Base-by-base conservation (phyloP, 1,284 basidiomycete genomes). In the Trametes versicolor region DNA sequence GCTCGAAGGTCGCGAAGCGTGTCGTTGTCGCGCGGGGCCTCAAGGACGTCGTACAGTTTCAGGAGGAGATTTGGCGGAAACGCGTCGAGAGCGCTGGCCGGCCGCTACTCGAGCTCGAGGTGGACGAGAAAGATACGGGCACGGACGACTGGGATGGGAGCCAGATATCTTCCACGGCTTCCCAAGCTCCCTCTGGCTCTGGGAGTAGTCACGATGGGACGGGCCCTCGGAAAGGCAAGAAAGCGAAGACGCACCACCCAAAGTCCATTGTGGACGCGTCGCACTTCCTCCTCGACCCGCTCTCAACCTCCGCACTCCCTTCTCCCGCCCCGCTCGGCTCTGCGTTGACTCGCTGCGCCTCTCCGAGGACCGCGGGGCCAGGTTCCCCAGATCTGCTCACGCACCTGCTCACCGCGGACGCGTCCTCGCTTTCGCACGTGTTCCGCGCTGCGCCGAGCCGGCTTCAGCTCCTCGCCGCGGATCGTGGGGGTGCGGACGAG, bases 21-120 rank as follows among this genome's bases (percentile, higher is more conserved):
- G 74, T 80, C 37, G 76, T 89, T 32, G 86, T 90, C 61, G 89
- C 90, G 36, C 83, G 84, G 43, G 87, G 87, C 6, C 77, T 91
- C 60, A 85, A 86, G 66, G 91, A 92, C 69, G 85, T 88, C 29
- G 76, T 92, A n/a, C 83, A 85, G 65, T 90, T 89, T 68, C 86
- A 88, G 65, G 83, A 89, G 60, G 83, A 86, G 63, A 82, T 88
- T 47, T 85, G 84, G 84, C 76, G 72, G 67, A 79, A 79, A 66
- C 80, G 75, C 60, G 66, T 82, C 13, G 75, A 79, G 63, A 69
- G 68, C 41, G 70, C 73, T 17, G 74, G 72, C 25, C 78, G 76
- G 45, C 78, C 81, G 34, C 67, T 70, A 10, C 71, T 86, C 27
- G 69, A 76, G 41, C 70, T 86, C 50, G 83, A 85, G 2, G 52